These are phyloP conservation scores for Vararia minispora DNA, from an alignment of 768 basidiomycete species.

Conservation along the genomic window DNA sequence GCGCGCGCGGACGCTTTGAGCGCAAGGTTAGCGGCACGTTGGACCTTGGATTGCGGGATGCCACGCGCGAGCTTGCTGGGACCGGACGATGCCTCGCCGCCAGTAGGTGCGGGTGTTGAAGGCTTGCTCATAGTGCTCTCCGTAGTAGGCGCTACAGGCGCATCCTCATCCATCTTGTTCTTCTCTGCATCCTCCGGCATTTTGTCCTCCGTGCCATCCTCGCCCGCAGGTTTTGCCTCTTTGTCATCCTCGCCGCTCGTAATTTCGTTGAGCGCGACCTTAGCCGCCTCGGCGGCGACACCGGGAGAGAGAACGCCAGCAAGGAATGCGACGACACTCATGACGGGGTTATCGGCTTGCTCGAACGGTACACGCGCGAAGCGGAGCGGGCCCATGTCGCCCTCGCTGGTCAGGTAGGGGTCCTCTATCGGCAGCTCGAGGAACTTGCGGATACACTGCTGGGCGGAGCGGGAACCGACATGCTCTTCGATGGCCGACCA, in stretches of 20 bases:
- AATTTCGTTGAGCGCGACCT: slow-evolving; percentile 75
- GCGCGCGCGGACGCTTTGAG: slow-evolving; percentile 84
- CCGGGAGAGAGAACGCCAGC: slow-evolving; percentile 86
- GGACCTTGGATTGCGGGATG: slow-evolving; percentile 63
- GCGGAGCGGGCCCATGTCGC: slow-evolving; percentile 61
- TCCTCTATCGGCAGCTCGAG: slow-evolving; percentile 95
- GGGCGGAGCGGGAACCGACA: slow-evolving; percentile 82
- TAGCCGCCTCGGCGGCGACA: slow-evolving; percentile 90
- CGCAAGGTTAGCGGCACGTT: slow-evolving; percentile 76
- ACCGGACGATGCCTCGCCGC: slow-evolving; percentile 33
- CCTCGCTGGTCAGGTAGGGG: slow-evolving; percentile 72
- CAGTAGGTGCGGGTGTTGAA: slow-evolving; percentile 12
- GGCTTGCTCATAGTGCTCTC: slow-evolving; percentile 12
- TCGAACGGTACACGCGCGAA: slow-evolving; percentile 83
- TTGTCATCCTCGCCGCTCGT: slow-evolving; percentile 42
- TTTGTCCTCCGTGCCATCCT: slow-evolving; percentile 22
- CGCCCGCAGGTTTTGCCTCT: slow-evolving; percentile 15
- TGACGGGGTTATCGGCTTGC: slow-evolving; percentile 93
- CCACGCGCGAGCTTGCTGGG: slow-evolving; percentile 27
- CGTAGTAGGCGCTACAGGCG: slow-evolving; percentile 6
- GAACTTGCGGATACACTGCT: slow-evolving; percentile 95
- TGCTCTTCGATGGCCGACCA: slow-evolving; percentile 92
- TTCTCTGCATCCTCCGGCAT: slow-evolving; percentile 28
- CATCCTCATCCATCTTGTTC: slow-evolving; percentile 18
- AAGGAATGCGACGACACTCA: slow-evolving; percentile 97